These are phyloP conservation scores for Pseudognaphalium luteoalbum DNA, from an alignment of 129 eudicot genomes.

Conservation along the genomic window DNA sequence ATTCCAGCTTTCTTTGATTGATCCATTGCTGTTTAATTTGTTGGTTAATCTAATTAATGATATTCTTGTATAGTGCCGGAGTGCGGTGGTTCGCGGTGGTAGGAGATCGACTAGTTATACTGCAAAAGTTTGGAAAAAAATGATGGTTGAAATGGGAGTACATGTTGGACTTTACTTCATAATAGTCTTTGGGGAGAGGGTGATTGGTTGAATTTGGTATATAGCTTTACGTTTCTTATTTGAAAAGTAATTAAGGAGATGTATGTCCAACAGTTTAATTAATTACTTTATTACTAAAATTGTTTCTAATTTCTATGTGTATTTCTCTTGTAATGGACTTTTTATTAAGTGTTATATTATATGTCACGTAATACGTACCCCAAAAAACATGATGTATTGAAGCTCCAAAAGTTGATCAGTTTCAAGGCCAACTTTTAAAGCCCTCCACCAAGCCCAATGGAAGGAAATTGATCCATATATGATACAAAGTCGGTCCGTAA, in stretches of 20 bases:
- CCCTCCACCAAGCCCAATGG: no score
- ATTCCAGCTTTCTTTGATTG: constrained; percentile 18
- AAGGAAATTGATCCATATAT: no score
- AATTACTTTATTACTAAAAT: no score
- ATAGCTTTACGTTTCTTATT: background rate
- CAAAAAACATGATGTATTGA: no score
- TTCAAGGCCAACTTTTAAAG: no score
- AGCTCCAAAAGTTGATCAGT: no score
- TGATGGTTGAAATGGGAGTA: constrained; percentile 14
- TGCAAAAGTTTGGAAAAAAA: background rate
- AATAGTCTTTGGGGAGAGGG: background rate
- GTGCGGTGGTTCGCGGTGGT: background rate
- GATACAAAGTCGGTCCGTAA: no score
- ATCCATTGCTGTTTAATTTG: constrained; percentile 14
- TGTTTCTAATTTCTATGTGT: no score
- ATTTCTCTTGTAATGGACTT: no score
- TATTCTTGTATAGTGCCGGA: background rate
- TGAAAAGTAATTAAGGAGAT: background rate
- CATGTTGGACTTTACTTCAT: constrained; percentile 24
- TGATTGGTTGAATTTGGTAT: background rate
- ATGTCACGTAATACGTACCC: no score
- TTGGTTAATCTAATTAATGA: background rate
- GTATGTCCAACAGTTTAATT: no score
- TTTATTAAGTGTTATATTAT: no score
- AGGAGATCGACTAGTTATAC: background rate